Base-by-base conservation (phyloP, 352 stramenopile genomes). In the Phytopythium mirpurense region DNA sequence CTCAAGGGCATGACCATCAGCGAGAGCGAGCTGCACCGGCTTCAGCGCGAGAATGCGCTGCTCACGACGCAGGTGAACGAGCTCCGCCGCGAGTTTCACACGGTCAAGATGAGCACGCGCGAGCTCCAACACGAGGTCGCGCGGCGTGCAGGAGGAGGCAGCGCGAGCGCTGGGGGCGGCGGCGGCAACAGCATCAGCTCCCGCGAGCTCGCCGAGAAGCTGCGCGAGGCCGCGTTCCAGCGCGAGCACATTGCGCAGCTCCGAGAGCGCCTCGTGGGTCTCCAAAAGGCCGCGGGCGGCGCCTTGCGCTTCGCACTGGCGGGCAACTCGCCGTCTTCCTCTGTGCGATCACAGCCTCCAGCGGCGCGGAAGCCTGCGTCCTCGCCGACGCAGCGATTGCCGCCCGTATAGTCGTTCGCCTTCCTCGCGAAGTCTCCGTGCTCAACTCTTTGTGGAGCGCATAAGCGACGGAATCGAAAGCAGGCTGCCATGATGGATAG, bases 1-100 rank as follows among this genome's bases (percentile, higher is more conserved):
- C 81, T 93, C 57, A 95, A 95, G 52, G 80, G 78, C 7, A 86
- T 94, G 74, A 70, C 74, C 8, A 89, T 90, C 63, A 90, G 80
- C 53, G 80, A 92, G 51, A 89, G 67, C 54, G 84, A 95, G 26
- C 53, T 93, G 29, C 76, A 90, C 59, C 74, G 84, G 0, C 54
- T 93, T 7, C 82, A 93, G 62, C 82, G 84, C 10, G 82, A 95
- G 53, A 93, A 95, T 45, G 82, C 81, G 18, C 50, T 90, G 42
- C 64, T 95, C 3, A 95, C 82, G 3, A 87, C 62, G 0, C 79
- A 95, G 54, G 84, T 93, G 24, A 93, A 95, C 41, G 82, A 95
- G 37, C 49, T 94, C 26, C 78, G 84, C 6, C 75, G 82, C 8
- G 82, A 94, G 60, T 93, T 91, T 55, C 74, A 91, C 57, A 84